Percentiles rank a stretch among this genome's conserved stretches.
Evolutionary conservation across 2,329 filamentous ascomycete genomes (phyloP).

Genomic region (Magnaporthiopsis incrustans): DNA sequence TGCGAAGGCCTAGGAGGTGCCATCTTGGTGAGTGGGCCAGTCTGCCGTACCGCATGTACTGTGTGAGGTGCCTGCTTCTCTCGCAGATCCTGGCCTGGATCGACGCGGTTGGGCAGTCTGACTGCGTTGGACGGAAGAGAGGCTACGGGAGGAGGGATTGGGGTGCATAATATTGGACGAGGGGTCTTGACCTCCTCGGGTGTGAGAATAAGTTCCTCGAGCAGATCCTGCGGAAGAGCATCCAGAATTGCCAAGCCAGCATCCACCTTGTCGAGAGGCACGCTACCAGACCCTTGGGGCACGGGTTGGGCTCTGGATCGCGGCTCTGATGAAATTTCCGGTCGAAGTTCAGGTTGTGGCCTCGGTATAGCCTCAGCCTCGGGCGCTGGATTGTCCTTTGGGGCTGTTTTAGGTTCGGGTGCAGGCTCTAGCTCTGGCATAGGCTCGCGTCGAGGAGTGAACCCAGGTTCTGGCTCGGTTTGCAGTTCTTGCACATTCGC

Average conservation of each 20-base stretch:
- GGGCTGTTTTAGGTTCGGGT: too few relatives aligned
- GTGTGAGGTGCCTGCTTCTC: neutral
- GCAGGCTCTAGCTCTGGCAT: too few relatives aligned
- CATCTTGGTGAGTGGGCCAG: neutral
- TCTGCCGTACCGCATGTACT: neutral
- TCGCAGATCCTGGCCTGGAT: neutral
- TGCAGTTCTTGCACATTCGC: too few relatives aligned
- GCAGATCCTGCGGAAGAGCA: constrained; percentile 1
- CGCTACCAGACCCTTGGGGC: too few relatives aligned
- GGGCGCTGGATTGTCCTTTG: too few relatives aligned
- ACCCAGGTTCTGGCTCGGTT: too few relatives aligned
- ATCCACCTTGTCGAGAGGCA: neutral
- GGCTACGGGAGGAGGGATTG: neutral
- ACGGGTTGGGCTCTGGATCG: too few relatives aligned
- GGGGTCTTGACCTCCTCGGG: neutral
- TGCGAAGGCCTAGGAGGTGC: neutral
- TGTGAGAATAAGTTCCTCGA: constrained; percentile 4
- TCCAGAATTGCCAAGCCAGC: neutral
- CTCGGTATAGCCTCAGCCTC: neutral
- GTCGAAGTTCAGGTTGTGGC: neutral
- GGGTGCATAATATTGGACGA: neutral
- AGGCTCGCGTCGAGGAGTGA: too few relatives aligned
- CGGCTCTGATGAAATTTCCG: neutral
- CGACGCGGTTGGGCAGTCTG: neutral
- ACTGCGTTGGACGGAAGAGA: neutral